Conservation (phyloP, 208 protist species). For the Leishmania gerbilli region DNA sequence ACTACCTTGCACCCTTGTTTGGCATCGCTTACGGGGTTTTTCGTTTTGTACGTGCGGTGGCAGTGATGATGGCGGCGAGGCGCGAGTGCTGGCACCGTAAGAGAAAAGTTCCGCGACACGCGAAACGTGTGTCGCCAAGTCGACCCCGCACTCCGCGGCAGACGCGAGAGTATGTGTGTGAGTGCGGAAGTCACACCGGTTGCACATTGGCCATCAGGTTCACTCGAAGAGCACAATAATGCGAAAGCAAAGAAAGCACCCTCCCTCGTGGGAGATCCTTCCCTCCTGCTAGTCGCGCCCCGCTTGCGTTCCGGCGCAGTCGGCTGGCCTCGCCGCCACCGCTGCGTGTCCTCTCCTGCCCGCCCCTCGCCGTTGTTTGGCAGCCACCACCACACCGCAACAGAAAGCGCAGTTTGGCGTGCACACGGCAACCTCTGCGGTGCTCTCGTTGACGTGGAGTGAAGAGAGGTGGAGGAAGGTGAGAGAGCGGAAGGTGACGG, state of each 20-base stretch:
- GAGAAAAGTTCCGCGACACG: neutral
- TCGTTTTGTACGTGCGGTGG: neutral
- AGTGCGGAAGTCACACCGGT: neutral
- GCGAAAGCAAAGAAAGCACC: neutral
- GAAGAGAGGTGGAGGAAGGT: neutral
- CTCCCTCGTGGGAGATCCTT: neutral
- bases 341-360: neutral
- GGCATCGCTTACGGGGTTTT: neutral
- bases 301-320: neutral
- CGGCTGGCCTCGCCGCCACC: neutral
- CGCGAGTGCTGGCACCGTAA: neutral
- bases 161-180: neutral
- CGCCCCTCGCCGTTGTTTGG: neutral
- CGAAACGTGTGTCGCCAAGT: neutral
- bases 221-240: slow-evolving; percentile 16
- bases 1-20: neutral
- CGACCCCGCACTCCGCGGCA: neutral
- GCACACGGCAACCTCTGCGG: neutral
- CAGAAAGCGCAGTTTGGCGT: neutral
- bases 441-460: neutral
- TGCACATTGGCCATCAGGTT: neutral
- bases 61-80: neutral
- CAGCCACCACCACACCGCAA: neutral
- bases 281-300: neutral
- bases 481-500: neutral